Evolutionary conservation across 495 filamentous ascomycete species (phyloP).

Genomic region (Aspergillus asperescens): DNA sequence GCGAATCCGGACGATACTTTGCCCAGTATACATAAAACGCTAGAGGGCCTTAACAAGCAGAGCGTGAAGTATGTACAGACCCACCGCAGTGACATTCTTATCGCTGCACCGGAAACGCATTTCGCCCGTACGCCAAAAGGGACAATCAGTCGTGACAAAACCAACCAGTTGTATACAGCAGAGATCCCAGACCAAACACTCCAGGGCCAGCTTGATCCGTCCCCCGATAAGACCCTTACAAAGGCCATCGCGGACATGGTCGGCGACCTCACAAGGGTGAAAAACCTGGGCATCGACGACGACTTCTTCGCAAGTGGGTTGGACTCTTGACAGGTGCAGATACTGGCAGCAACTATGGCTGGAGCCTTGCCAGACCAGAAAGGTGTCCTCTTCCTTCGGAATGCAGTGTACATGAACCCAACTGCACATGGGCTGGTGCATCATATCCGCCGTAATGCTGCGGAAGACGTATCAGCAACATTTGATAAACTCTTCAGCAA

Average conservation of each 20-base stretch:
- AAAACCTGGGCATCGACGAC: not conserved
- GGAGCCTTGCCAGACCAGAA: not conserved
- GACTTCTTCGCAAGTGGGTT: conserved; percentile 13
- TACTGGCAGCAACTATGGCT: conserved; percentile 1
- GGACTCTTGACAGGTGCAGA: conserved; percentile 12
- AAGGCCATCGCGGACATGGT: not conserved
- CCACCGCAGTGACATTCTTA: conserved; percentile 17
- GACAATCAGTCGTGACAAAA: conserved; percentile 44
- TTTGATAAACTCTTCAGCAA: not conserved
- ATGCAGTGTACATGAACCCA: conserved; percentile 11
- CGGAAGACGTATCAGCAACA: not conserved
- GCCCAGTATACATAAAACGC: conserved; percentile 36
- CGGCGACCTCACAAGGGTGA: not conserved
- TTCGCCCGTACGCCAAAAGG: conserved; percentile 52
- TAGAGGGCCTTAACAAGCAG: conserved; percentile 43
- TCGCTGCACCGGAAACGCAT: conserved; percentile 45
- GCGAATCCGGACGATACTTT: conserved; percentile 18
- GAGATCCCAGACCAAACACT: not conserved
- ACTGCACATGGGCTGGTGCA: conserved; percentile 2
- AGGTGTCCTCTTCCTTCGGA: not conserved
- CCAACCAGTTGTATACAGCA: conserved; percentile 43
- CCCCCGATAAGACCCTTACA: not conserved
- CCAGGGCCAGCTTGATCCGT: not conserved
- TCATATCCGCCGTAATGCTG: not conserved
- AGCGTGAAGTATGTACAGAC: conserved; percentile 40